phyloP scores from a whole-genome alignment of 2,329 filamentous ascomycete genomes.

The Scleromitrula shiraiana region DNA sequence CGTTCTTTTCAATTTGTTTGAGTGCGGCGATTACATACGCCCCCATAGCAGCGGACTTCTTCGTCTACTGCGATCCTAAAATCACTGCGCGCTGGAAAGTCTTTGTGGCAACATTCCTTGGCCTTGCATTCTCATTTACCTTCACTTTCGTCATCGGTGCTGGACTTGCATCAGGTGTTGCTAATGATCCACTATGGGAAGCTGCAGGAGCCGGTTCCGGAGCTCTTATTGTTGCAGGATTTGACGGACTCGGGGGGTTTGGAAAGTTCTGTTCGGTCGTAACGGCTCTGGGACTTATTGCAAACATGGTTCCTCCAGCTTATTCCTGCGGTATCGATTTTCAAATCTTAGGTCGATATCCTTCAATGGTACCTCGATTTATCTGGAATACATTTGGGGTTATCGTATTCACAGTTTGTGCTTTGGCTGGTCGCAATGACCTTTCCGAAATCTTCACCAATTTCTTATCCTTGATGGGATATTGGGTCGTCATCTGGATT shows the following conservation, averaged over 20 bases:
- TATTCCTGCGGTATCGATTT: constrained; percentile 61
- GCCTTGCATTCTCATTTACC: constrained; percentile 49
- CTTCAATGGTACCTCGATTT: constrained; percentile 50
- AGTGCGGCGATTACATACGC: constrained; percentile 57
- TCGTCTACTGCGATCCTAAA: constrained; percentile 53
- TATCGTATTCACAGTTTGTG: constrained; percentile 56
- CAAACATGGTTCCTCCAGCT: constrained; percentile 57
- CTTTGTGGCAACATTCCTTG: constrained; percentile 48
- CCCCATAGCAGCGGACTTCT: constrained; percentile 57
- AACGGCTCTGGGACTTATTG: constrained; percentile 54
- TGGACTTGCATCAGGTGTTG: constrained; percentile 51
- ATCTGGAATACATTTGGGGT: constrained; percentile 57
- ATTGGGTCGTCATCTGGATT: constrained; percentile 60
- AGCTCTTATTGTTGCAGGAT: constrained; percentile 56
- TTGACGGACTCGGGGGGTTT: constrained; percentile 49
- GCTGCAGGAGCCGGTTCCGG: constrained; percentile 54
- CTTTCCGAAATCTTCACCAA: constrained; percentile 60
- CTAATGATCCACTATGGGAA: constrained; percentile 43
- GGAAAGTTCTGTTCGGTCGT: constrained; percentile 61
- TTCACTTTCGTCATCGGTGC: constrained; percentile 55
- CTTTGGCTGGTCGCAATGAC: constrained; percentile 51
- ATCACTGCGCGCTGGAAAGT: constrained; percentile 38
- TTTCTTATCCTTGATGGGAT: constrained; percentile 63
- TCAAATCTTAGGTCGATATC: constrained; percentile 54
- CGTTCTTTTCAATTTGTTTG: constrained; percentile 63